Percentiles rank a stretch among this genome's conserved stretches.
Conservation (phyloP, 2,329 filamentous ascomycete genomes). For the Myriosclerotinia duriaeana region DNA sequence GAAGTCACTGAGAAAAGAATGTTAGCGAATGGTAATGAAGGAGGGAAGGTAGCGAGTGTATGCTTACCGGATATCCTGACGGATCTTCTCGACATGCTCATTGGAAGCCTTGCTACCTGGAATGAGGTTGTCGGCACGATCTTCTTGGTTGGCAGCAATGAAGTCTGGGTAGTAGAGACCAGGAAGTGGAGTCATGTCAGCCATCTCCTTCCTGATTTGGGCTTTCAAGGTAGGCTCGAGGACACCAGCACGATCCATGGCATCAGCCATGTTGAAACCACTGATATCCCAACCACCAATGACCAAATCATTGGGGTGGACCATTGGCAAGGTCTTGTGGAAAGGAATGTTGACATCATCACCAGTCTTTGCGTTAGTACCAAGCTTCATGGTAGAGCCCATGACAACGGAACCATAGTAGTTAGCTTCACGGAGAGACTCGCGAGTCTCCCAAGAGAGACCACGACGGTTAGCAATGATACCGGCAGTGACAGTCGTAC, state of each 20-base stretch:
- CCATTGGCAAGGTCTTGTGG: slow-evolving; percentile 91
- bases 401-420: slow-evolving; percentile 99
- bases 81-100: slow-evolving; percentile 89
- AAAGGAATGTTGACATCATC: slow-evolving; percentile 96
- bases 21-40: neutral
- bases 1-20: slow-evolving; percentile 63
- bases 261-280: slow-evolving; percentile 78
- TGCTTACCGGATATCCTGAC: slow-evolving; percentile 79
- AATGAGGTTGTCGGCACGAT: slow-evolving; percentile 88
- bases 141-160: slow-evolving; percentile 97
- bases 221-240: slow-evolving; percentile 93
- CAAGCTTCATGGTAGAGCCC: slow-evolving; percentile 95
- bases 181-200: slow-evolving; percentile 80
- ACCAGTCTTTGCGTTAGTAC: slow-evolving; percentile 77
- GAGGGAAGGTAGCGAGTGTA: too few relatives aligned
- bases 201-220: slow-evolving; percentile 90
- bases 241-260: slow-evolving; percentile 95
- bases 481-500: slow-evolving; percentile 92
- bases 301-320: slow-evolving; percentile 92
- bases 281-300: slow-evolving; percentile 98
- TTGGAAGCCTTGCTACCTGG: slow-evolving; percentile 78
- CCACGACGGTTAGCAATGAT: slow-evolving; percentile 91
- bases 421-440: slow-evolving; percentile 81
- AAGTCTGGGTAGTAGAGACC: slow-evolving; percentile 99
- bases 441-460: slow-evolving; percentile 89